Evolutionary conservation across 257 asterid genomes (phyloP).

Genomic region (Solanum bulbocastanum): DNA sequence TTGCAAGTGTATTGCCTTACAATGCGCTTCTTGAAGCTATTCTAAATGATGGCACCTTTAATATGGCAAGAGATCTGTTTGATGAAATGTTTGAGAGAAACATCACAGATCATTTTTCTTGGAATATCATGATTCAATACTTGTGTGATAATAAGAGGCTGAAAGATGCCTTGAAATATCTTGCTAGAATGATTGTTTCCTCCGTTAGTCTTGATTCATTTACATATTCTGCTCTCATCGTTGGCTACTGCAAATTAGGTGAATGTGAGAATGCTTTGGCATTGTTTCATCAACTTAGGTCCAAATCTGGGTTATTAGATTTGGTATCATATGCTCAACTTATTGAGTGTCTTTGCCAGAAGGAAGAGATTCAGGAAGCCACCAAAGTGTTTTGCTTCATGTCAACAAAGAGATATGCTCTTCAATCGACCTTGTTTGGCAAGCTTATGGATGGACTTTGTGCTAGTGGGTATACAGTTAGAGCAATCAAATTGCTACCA

Average conservation of each 20-base stretch:
- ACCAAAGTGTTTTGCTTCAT: conserved; percentile 36
- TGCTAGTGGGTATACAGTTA: conserved; percentile 19
- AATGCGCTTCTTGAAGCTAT: conserved; percentile 52
- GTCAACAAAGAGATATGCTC: conserved; percentile 36
- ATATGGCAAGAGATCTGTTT: conserved; percentile 30
- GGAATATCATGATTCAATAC: conserved; percentile 52
- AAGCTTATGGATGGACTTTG: conserved; percentile 39
- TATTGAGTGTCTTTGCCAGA: conserved; percentile 38
- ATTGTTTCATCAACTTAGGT: conserved; percentile 30
- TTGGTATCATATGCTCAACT: conserved; percentile 43
- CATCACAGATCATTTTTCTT: conserved; percentile 36
- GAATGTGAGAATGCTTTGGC: conserved; percentile 31
- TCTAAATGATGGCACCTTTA: conserved; percentile 30
- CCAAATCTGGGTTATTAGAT: conserved; percentile 42
- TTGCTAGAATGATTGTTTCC: conserved; percentile 52
- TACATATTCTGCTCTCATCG: conserved; percentile 59
- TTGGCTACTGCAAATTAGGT: conserved; percentile 49
- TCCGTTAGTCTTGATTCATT: conserved; percentile 34
- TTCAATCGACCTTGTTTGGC: conserved; percentile 31
- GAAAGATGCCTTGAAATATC: conserved; percentile 44
- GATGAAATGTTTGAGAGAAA: conserved; percentile 34
- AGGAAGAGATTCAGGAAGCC: conserved; percentile 41
- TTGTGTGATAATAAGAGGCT: conserved; percentile 34
- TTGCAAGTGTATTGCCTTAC: conserved; percentile 24
- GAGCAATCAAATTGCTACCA: conserved; percentile 35